A percentile compares a stretch with the other conserved stretches of the same genome.
These are phyloP conservation scores for Hymenoscyphus occultus DNA, from an alignment of 2,329 filamentous ascomycete genomes.

Conservation along the genomic window DNA sequence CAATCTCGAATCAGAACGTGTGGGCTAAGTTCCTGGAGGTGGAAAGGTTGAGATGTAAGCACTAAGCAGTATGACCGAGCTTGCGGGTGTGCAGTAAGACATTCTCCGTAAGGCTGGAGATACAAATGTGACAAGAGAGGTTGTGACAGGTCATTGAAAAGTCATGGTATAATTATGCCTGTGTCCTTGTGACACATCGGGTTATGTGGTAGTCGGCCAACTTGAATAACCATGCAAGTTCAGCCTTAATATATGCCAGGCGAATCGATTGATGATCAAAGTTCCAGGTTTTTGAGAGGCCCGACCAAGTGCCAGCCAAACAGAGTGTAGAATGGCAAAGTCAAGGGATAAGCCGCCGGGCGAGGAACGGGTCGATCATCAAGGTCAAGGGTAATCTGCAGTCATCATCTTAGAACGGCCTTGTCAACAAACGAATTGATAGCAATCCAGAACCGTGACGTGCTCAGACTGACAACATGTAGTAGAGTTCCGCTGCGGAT, in stretches of 20 bases:
- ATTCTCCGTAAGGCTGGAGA: conserved; percentile 20
- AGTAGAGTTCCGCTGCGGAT: background rate
- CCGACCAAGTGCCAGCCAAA: conserved; percentile 2
- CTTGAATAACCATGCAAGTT: conserved; percentile 7
- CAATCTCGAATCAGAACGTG: conserved; percentile 15
- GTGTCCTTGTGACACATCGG: conserved; percentile 8
- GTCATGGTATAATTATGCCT: conserved; percentile 1
- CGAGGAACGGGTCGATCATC: conserved; percentile 27
- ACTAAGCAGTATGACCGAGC: conserved; percentile 26
- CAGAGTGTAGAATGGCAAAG: background rate
- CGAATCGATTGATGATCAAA: conserved; percentile 22
- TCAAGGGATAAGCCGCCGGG: conserved; percentile 17
- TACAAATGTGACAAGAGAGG: conserved; percentile 10
- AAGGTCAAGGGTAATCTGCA: conserved; percentile 19
- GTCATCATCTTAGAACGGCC: conserved; percentile 18
- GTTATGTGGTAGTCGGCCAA: background rate
- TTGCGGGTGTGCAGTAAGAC: conserved; percentile 17
- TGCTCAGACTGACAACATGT: conserved; percentile 16
- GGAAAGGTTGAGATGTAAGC: conserved; percentile 32
- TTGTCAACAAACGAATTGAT: conserved; percentile 13
- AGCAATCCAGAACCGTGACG: conserved; percentile 17
- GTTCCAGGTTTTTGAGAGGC: conserved; percentile 21
- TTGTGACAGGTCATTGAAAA: conserved; percentile 10
- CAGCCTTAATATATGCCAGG: conserved; percentile 24
- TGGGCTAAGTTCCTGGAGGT: conserved; percentile 22